phyloP scores from a whole-genome alignment of 768 basidiomycete species.

The Chalciporus piperatus region DNA sequence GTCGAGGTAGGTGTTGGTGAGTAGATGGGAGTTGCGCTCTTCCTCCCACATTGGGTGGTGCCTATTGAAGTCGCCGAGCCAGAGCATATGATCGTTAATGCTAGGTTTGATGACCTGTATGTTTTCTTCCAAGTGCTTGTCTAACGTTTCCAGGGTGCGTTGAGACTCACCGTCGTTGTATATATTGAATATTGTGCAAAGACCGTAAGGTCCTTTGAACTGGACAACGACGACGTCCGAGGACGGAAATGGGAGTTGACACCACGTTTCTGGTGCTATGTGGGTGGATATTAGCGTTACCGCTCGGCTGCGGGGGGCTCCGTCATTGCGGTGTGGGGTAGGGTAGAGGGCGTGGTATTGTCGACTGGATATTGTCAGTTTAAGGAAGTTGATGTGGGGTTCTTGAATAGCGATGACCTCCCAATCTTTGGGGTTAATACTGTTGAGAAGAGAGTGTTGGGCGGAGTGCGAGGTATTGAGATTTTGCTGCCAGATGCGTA shows the following conservation, averaged over 20 bases:
- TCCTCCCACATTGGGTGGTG: slow-evolving; percentile 35
- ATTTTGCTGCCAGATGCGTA: neutral
- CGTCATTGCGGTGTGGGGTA: neutral
- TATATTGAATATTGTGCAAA: slow-evolving; percentile 16
- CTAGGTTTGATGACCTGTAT: neutral
- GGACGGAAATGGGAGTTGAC: slow-evolving; percentile 13
- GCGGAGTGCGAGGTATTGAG: neutral
- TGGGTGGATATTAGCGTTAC: neutral
- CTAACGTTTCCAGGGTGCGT: neutral
- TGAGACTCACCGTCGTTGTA: too few species aligned
- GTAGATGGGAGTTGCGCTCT: slow-evolving; percentile 18
- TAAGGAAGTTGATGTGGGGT: neutral
- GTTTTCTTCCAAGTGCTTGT: neutral
- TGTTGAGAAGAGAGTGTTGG: neutral
- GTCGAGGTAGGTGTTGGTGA: slow-evolving; percentile 7
- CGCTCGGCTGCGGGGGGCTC: neutral
- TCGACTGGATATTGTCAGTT: neutral
- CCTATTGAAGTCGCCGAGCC: slow-evolving; percentile 31
- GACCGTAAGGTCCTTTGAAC: neutral
- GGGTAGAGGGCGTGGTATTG: neutral
- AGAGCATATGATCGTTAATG: slow-evolving; percentile 12
- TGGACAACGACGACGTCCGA: slow-evolving; percentile 22
- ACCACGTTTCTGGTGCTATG: neutral
- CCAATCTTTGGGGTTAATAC: neutral
- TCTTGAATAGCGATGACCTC: neutral